Conservation (phyloP, 345 rosid genomes). For the Populus tremula region DNA sequence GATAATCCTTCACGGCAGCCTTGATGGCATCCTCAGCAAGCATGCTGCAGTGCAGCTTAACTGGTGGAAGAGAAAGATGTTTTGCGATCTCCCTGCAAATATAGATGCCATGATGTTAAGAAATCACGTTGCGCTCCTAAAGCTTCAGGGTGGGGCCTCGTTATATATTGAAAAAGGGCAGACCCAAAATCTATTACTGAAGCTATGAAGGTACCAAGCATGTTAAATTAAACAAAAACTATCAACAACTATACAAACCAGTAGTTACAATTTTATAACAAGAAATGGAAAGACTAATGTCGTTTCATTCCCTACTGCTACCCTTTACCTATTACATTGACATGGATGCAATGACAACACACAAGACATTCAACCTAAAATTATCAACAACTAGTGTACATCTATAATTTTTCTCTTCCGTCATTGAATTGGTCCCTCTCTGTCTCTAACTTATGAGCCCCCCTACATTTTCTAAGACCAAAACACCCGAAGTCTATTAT, state of each 20-base stretch:
- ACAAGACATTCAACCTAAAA: neutral
- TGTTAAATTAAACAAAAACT: neutral
- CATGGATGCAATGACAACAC: neutral
- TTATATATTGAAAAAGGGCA: neutral
- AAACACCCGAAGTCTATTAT: neutral
- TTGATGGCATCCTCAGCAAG: slow-evolving; percentile 99
- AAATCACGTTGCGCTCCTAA: neutral
- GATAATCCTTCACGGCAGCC: slow-evolving; percentile 91
- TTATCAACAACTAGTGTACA: neutral
- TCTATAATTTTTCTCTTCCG: neutral
- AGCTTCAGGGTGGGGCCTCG: neutral
- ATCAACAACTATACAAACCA: neutral
- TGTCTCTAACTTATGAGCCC: neutral
- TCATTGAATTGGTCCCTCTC: neutral
- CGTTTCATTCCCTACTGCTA: neutral
- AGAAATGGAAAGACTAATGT: neutral
- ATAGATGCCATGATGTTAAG: neutral
- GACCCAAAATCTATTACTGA: neutral
- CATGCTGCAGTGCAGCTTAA: slow-evolving; percentile 99
- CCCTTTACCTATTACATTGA: neutral
- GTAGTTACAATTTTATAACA: neutral
- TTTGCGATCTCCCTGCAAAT: slow-evolving; percentile 77
- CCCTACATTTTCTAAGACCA: neutral
- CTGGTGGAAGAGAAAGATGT: slow-evolving; percentile 97
- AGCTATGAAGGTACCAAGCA: neutral